Evolutionary conservation across 1,284 basidiomycete species (phyloP), one percentile per base, ranked within the genome.

Genomic region (Fomitopsis palustris): DNA sequence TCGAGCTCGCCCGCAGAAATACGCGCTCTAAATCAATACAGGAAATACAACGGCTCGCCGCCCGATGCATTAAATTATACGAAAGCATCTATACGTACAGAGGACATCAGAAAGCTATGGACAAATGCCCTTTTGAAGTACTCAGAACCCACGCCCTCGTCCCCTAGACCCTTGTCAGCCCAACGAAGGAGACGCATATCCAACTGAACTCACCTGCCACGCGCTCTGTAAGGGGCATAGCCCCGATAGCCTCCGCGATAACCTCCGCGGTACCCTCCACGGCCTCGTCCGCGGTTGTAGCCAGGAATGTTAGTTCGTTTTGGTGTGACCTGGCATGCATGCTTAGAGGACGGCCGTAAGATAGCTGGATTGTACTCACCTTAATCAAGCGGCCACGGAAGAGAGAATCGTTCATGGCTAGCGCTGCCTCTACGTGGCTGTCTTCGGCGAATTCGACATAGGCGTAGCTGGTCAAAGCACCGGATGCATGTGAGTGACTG

Each of bases 361-460:
- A 56, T 1, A n/a, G 5, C 41, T 17, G 19, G 23, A 38, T 33
- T 21, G 39, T 0, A 60, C 68, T 14, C 62, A 94, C 95, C 80
- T 96, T 96, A 74, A 99, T 90, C 71, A 96, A 76, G 63, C 96
- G 86, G 33, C 95, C 95, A 55, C 92, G 86, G 83, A 99, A 98
- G 68, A 96, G 77, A 33, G 92, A 95, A 69, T 98, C 96, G 75
- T 99, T 94, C 79, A 99, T 84, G n/a, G 95, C 88, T 65, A 96
- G 72, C 19, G 97, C 96, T 64, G 95, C 92, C 67, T 95, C 91
- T 58, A 99, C 92, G 64, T 93, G 87, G 58, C 92, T 88, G n/a
- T 95, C 83, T 68, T 98, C 95, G 66, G 97, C 88, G 74, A 99
- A 99, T 75, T 99, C 97, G 55, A 99, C 95, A 77, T 99, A 99